These are phyloP conservation scores for Raffaelea albimanens DNA, from an alignment of 2,329 filamentous ascomycete species.

Conservation along the genomic window DNA sequence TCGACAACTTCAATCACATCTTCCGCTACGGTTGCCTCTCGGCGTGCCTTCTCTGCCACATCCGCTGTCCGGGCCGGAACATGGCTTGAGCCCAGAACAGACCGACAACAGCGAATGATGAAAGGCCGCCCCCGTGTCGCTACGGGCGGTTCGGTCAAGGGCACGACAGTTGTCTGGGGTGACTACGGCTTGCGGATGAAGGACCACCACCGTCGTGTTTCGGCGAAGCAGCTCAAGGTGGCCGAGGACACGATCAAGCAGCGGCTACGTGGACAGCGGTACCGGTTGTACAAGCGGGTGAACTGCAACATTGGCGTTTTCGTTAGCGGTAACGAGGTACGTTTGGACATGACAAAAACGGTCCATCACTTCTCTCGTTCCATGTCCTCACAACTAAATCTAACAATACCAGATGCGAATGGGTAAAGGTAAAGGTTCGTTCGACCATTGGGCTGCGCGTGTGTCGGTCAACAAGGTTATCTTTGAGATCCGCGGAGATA, in stretches of 20 bases:
- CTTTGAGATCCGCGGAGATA: conserved; percentile 81
- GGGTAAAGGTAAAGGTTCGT: conserved; percentile 97
- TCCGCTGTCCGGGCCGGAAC: conserved; percentile 43
- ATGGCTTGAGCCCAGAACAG: conserved; percentile 73
- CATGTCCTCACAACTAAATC: not conserved
- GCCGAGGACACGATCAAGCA: conserved; percentile 91
- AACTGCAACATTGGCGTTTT: conserved; percentile 92
- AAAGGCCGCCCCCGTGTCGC: conserved; percentile 83
- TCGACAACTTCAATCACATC: conserved; percentile 16
- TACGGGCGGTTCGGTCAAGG: conserved; percentile 83
- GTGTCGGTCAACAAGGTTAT: conserved; percentile 85
- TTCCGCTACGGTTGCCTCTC: conserved; percentile 21
- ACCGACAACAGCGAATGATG: conserved; percentile 77
- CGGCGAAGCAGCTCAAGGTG: conserved; percentile 74
- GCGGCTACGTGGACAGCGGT: conserved; percentile 81
- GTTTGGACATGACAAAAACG: conserved; percentile 16
- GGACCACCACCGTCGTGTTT: conserved; percentile 87
- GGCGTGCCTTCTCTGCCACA: conserved; percentile 66
- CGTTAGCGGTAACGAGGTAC: conserved; percentile 82
- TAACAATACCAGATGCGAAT: conserved; percentile 84
- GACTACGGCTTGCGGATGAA: conserved; percentile 91
- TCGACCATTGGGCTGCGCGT: conserved; percentile 91
- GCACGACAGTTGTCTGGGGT: conserved; percentile 92
- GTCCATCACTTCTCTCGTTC: not conserved
- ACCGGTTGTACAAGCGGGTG: conserved; percentile 83